Evolutionary conservation across 2,329 filamentous ascomycete genomes (phyloP).

Genomic region (Fusarium poae): DNA sequence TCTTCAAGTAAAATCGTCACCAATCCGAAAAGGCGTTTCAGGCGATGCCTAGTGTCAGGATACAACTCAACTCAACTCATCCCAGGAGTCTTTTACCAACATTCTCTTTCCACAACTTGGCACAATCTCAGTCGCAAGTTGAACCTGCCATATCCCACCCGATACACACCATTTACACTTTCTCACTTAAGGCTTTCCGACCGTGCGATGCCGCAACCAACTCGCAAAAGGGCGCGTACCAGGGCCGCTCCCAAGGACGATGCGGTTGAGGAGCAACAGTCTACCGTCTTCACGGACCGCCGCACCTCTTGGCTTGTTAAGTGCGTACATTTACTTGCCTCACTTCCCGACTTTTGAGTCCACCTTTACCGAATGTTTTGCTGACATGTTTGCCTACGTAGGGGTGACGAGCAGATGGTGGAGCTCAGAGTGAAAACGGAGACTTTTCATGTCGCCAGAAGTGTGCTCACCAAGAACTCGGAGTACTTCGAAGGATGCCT

Average conservation of each 20-base stretch:
- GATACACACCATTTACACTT: not conserved
- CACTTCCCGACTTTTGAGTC: not conserved
- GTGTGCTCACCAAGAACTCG: constrained; percentile 51
- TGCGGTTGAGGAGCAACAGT: constrained; percentile 39
- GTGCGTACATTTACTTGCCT: constrained; percentile 42
- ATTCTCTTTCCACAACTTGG: not conserved
- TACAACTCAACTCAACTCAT: not conserved
- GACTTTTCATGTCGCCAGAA: constrained; percentile 50
- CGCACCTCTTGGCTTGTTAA: constrained; percentile 54
- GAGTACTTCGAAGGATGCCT: constrained; percentile 54
- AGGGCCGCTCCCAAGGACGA: constrained; percentile 32
- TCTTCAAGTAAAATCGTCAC: not conserved
- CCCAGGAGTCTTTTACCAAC: not conserved
- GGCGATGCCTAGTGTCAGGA: not conserved
- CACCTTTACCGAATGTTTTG: not conserved
- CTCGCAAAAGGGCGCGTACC: constrained; percentile 39
- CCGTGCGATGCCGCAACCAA: constrained; percentile 29
- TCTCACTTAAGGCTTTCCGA: not conserved
- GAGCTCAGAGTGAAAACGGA: constrained; percentile 51
- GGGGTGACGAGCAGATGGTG: constrained; percentile 50
- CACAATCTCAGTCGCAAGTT: not conserved
- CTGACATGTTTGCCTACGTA: constrained; percentile 28
- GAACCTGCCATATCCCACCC: not conserved
- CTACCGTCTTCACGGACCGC: constrained; percentile 49
- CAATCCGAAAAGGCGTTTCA: not conserved